These are phyloP conservation scores for Paraurostyla sp. DNA, from an alignment of 73 alveolate species.

Conservation along the genomic window DNA sequence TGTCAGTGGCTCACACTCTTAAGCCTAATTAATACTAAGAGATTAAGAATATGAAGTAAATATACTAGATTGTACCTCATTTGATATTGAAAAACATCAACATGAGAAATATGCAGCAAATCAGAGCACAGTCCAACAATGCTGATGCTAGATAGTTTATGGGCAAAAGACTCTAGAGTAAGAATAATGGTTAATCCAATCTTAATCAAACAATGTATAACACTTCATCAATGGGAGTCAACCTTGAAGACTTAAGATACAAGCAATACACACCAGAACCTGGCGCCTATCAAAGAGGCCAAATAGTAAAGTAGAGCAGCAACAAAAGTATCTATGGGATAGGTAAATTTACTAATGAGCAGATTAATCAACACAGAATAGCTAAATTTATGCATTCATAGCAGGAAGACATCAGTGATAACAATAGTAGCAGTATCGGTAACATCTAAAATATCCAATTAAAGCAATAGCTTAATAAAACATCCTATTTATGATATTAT, in stretches of 20 bases:
- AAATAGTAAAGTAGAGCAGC: background rate
- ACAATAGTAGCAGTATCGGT: no score
- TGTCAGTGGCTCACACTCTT: constrained; percentile 34
- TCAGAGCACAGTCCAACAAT: background rate
- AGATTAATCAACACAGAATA: background rate
- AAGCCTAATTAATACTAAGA: background rate
- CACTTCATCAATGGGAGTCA: no score
- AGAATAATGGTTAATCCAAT: no score
- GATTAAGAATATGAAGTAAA: background rate
- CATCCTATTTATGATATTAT: background rate
- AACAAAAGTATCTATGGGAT: background rate
- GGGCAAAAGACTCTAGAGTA: no score
- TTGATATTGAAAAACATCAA: background rate
- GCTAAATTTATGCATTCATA: background rate
- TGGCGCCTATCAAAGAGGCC: background rate
- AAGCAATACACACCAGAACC: no score
- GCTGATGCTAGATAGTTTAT: background rate
- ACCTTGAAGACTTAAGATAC: no score
- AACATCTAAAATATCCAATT: background rate
- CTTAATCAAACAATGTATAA: no score
- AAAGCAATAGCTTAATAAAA: background rate
- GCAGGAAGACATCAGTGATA: background rate
- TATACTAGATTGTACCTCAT: background rate
- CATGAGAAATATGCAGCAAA: background rate
- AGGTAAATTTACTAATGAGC: background rate